phyloP scores from a whole-genome alignment of 2,329 filamentous ascomycete genomes.

The Alternaria metachromatica region DNA sequence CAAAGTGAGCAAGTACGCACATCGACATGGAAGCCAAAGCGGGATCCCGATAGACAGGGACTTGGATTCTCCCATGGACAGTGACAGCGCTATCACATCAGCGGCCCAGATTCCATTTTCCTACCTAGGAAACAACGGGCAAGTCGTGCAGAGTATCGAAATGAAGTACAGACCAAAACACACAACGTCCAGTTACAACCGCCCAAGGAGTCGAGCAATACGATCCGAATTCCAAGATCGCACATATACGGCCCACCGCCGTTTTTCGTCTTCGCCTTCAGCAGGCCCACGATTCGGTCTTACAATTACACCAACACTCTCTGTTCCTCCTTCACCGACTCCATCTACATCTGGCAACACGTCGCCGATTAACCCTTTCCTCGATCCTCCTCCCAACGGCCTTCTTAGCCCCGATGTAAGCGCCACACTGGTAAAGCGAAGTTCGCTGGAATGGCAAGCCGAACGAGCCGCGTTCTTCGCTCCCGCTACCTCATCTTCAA shows the following conservation, averaged over 20 bases:
- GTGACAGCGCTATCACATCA: neutral
- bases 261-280: neutral
- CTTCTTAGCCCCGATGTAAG: neutral
- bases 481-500: neutral
- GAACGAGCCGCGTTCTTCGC: neutral
- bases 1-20: slow-evolving; percentile 20
- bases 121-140: neutral
- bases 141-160: neutral
- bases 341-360: neutral
- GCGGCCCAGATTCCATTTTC: neutral
- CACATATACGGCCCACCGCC: neutral
- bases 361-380: neutral
- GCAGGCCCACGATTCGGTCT: neutral
- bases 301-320: neutral
- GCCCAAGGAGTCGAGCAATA: neutral
- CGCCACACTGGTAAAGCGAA: neutral
- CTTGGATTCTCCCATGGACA: neutral
- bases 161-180: neutral
- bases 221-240: neutral
- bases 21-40: neutral
- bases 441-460: neutral
- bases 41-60: neutral
- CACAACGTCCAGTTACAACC: neutral
- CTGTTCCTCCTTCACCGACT: neutral
- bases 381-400: neutral